These are phyloP conservation scores for Pichia deserticola DNA, from an alignment of 805 yeast genomes.

Conservation along the genomic window DNA sequence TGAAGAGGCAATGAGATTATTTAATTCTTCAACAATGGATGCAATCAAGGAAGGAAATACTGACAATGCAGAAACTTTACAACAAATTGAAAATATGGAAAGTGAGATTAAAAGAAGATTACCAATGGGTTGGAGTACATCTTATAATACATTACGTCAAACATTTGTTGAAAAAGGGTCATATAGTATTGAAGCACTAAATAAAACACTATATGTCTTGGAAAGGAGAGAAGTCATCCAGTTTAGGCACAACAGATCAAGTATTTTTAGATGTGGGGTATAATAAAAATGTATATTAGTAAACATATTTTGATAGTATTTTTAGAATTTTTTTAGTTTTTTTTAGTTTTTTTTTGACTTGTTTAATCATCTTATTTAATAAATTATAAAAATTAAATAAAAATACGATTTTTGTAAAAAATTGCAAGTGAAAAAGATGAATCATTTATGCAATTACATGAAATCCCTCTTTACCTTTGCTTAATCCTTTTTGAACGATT, in stretches of 20 bases:
- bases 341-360: neutral
- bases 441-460: conserved; percentile 33
- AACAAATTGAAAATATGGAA: conserved; percentile 74
- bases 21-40: conserved; percentile 96
- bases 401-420: neutral
- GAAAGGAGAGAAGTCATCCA: conserved; percentile 86
- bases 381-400: no score
- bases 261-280: conserved; percentile 69
- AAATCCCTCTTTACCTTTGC: conserved; percentile 53
- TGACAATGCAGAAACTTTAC: conserved; percentile 49
- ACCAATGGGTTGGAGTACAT: conserved; percentile 95
- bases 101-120: conserved; percentile 80
- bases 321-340: neutral
- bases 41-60: conserved; percentile 53
- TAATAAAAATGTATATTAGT: conserved; percentile 6
- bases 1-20: conserved; percentile 88
- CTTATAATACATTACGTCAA: conserved; percentile 71
- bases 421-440: neutral
- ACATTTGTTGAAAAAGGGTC: conserved; percentile 65
- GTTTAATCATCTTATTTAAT: no score
- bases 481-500: conserved; percentile 61
- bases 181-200: conserved; percentile 65
- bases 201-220: conserved; percentile 70
- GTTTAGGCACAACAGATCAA: conserved; percentile 80
- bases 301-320: neutral